phyloP scores from a whole-genome alignment of 2,329 filamentous ascomycete genomes.

The Penicillium griseofulvum region DNA sequence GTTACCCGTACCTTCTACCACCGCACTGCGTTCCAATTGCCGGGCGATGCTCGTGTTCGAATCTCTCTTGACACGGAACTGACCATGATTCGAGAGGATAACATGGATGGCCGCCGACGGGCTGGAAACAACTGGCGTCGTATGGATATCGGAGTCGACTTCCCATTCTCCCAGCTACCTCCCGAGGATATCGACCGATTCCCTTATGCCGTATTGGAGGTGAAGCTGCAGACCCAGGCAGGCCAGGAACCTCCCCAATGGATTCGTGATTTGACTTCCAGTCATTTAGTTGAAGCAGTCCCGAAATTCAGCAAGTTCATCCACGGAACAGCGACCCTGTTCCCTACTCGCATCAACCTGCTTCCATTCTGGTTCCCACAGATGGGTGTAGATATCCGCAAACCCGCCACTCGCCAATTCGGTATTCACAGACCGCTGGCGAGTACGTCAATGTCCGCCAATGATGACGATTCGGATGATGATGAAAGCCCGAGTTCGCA shows the following conservation, averaged over 20 bases:
- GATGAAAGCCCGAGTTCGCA: conserved; percentile 47
- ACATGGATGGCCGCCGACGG: conserved; percentile 74
- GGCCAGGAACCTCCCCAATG: conserved; percentile 94
- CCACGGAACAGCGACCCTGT: conserved; percentile 84
- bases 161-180: conserved; percentile 84
- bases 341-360: conserved; percentile 82
- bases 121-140: conserved; percentile 90
- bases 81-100: conserved; percentile 93
- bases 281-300: conserved; percentile 95
- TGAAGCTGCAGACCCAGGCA: conserved; percentile 94
- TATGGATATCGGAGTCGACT: conserved; percentile 97
- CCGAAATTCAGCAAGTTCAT: conserved; percentile 99
- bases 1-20: conserved; percentile 97
- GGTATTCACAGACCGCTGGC: conserved; percentile 80
- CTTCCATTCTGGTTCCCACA: conserved; percentile 97
- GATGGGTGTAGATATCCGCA: conserved; percentile 97
- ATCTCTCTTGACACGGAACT: conserved; percentile 96
- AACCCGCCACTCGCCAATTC: conserved; percentile 82
- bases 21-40: conserved; percentile 94
- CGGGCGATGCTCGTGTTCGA: conserved; percentile 90
- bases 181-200: conserved; percentile 83
- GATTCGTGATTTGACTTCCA: conserved; percentile 89
- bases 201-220: conserved; percentile 92
- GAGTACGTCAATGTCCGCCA: conserved; percentile 72
- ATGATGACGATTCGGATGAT: conserved; percentile 71